Conservation (phyloP, 2,329 filamentous ascomycete genomes). For the Aspergillus floridensis region DNA sequence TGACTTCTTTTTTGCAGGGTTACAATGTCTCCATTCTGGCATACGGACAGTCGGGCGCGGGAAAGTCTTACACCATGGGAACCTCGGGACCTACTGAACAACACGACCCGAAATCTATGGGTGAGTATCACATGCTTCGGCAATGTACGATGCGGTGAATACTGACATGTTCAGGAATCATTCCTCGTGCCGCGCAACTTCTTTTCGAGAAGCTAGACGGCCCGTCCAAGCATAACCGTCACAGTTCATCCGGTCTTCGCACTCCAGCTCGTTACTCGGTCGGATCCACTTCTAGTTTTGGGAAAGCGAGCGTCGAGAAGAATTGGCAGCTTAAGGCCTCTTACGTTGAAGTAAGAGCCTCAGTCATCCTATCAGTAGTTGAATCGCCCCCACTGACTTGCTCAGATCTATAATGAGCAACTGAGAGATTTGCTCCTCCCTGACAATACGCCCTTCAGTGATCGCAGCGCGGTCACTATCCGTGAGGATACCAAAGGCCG, state of each 20-base stretch:
- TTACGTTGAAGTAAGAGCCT: conserved; percentile 66
- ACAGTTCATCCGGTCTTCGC: conserved; percentile 73
- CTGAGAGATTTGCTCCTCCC: conserved; percentile 83
- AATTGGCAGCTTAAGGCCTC: conserved; percentile 91
- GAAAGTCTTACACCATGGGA: conserved; percentile 99
- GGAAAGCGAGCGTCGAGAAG: conserved; percentile 58
- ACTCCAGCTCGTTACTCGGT: conserved; percentile 76
- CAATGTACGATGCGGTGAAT: not conserved
- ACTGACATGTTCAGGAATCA: conserved; percentile 66
- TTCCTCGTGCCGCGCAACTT: conserved; percentile 80
- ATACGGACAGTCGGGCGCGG: conserved; percentile 95
- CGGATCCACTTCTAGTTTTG: conserved; percentile 49
- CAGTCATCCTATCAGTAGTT: not conserved
- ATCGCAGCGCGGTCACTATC: conserved; percentile 80
- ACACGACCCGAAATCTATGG: conserved; percentile 68
- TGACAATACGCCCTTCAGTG: conserved; percentile 65
- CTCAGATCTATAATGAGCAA: conserved; percentile 93
- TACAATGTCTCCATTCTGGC: conserved; percentile 98
- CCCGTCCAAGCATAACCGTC: conserved; percentile 53
- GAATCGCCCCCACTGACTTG: conserved; percentile 3
- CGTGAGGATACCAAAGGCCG: conserved; percentile 93
- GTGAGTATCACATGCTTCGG: conserved; percentile 52
- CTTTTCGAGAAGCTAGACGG: conserved; percentile 85
- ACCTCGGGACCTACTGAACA: conserved; percentile 84
- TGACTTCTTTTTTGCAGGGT: conserved; percentile 85